Base-by-base conservation (phyloP, 78 protist genomes). In the Creolimax fragrantissima region DNA sequence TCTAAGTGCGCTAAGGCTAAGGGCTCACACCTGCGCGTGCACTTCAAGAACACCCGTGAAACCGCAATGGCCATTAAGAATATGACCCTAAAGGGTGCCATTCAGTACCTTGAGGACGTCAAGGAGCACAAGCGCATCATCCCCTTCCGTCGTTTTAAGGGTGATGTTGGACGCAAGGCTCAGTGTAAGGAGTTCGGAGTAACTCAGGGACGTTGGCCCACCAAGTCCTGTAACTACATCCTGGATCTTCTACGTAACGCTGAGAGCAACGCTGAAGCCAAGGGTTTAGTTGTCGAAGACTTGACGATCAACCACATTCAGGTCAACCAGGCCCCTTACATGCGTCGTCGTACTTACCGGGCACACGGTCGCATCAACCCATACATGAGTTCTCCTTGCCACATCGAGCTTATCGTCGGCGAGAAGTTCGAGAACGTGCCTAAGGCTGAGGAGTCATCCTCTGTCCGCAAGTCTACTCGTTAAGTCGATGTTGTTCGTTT, bases 341-440 rank as follows among this genome's bases (percentile, higher is more conserved):
- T 91, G 92, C 93, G 99, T 91, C 91, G 99, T 66, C 89, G 99
- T 66, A 97, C 98, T 43, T 98, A 96, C 97, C 95, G 99, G 85
- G 99, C 99, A 47, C 99, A 98, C 95, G 99, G 99, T 91, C 94
- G 99, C 41, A 97, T 98, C 94, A 96, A 95, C 92, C 98, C 99
- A 88, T 97, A 93, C 97, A 91, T 94, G 97, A 89, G 95, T 92
- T 35, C 88, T 66, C 99, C 99, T 83, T 98, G 97, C 95, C 97
- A 97, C 90, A 58, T 97, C 44, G 98, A 98, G 94, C 42, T 98
- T 47, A 89, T 95, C 93, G 84, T 93, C 42, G 35, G 92, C 42
- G 95, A 94, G 93, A 37, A 44, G 44, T 94, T 58, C 47, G 92
- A 86, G 42, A 43, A 58, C 58, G 96, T 96, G 35, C 94, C 95